Conservation (phyloP, 73 alveolate species). For the Uronychia binucleata region DNA sequence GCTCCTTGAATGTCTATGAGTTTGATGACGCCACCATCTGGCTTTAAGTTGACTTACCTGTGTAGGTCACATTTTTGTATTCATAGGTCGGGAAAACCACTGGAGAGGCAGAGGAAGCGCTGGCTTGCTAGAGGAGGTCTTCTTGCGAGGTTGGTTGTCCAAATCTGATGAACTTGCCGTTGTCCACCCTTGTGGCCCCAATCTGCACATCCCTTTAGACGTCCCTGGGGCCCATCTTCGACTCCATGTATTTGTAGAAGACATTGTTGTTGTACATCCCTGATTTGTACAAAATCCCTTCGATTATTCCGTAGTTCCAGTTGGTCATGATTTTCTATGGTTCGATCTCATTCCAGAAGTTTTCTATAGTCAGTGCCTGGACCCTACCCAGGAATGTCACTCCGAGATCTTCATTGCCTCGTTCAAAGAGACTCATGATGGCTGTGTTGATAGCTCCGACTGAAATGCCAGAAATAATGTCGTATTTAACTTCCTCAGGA, state of each 20-base stretch:
- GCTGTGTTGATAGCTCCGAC: conserved; percentile 67
- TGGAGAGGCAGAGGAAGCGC: conserved; percentile 35
- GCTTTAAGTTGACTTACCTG: not conserved
- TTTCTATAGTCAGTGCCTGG: not conserved
- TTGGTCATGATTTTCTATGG: not conserved
- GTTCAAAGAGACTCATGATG: not conserved
- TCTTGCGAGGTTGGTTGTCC: conserved; percentile 5
- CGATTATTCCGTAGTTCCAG: conserved; percentile 24
- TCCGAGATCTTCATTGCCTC: not conserved
- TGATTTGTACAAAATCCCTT: conserved; percentile 18
- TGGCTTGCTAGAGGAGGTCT: not conserved
- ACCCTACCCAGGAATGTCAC: not conserved
- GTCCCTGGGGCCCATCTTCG: not conserved
- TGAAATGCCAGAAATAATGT: conserved; percentile 67
- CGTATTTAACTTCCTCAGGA: conserved; percentile 50
- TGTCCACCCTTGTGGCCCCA: conserved; percentile 12
- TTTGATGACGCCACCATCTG: conserved; percentile 48
- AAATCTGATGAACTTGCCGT: conserved; percentile 31
- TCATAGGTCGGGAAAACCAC: conserved; percentile 24
- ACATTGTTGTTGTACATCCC: conserved; percentile 19
- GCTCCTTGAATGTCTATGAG: conserved; percentile 38
- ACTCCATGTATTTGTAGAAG: not conserved
- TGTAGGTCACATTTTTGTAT: conserved; percentile 1
- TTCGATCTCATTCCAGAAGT: conserved; percentile 14
- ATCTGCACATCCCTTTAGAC: not conserved